Base-by-base conservation (phyloP, 148 eudicot species). In the Chenopodium quinoa region DNA sequence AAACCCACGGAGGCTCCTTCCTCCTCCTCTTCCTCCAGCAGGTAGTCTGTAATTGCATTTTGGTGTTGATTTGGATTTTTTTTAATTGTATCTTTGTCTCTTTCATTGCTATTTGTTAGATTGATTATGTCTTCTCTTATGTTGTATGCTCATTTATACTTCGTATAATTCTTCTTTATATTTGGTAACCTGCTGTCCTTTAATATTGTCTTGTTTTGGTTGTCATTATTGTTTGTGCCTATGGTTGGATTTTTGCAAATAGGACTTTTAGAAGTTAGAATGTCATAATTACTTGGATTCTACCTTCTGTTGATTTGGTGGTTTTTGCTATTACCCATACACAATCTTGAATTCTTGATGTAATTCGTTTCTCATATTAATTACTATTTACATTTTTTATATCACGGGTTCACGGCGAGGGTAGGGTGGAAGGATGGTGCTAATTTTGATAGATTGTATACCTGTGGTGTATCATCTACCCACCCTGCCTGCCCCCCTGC, bases 1-100 rank as follows among this genome's bases (percentile, higher is more conserved):
- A 31, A 86, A 79, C 68, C 92, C 91, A 13, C 89, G 86, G 86
- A 87, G 90, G 85, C 88, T 84, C 58, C 93, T 90, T 84, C 88
- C 85, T 56, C 87, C 88, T 20, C 84, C 87, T 68, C 78, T 90
- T 56, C 87, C 88, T 20, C 84, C 87, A 69, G 75, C 90, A 77
- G 94, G 98, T 93, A 89, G 79, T 74, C 62, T 34, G 3, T 68
- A 22, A 47, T 54, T 44, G 7, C 64, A 46, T 25, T 79, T 74
- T 69, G 22, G 27, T n/a, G 34, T 25, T 71, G 52, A 20, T 63
- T 76, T 23, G 8, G 8, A 20, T 1, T 19, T 32, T 40, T 23
- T 32, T 67, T 4, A 69, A 1, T 32, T 69, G 10, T 32, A 17
- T 69, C 29, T 52, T 31, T 40, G 50, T 60, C 77, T 71, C 65